Evolutionary conservation across 352 stramenopile genomes (phyloP).

Genomic region (Phytopythium oedochilum): DNA sequence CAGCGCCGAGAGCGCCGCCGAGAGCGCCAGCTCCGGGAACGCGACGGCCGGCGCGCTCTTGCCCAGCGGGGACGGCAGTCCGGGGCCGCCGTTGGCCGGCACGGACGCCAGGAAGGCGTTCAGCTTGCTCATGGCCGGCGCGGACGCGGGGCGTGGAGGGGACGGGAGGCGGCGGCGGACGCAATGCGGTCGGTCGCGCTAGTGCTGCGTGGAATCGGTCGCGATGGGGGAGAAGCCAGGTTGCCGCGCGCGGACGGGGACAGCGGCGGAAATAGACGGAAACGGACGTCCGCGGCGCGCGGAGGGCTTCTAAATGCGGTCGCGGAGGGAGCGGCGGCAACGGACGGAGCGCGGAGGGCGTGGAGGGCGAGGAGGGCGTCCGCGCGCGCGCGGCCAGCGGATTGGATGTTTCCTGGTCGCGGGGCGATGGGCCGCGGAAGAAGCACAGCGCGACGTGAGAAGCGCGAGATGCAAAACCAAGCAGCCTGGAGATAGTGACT

Average conservation of each 20-base stretch:
- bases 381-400: too few relatives aligned
- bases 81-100: constrained; percentile 37
- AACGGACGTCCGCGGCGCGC: neutral
- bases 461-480: neutral
- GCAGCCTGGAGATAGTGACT: neutral
- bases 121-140: constrained; percentile 38
- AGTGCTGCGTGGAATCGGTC: too few relatives aligned
- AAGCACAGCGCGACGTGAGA: neutral
- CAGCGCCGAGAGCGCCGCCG: constrained; percentile 6
- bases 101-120: constrained; percentile 74
- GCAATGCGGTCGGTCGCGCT: too few relatives aligned
- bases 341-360: too few relatives aligned
- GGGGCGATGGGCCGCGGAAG: neutral
- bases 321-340: too few relatives aligned
- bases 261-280: constrained; percentile 4
- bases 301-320: neutral
- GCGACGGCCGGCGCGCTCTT: constrained; percentile 18
- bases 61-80: constrained; percentile 26
- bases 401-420: neutral
- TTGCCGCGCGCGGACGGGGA: constrained; percentile 3
- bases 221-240: constrained; percentile 3
- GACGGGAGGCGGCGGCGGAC: too few relatives aligned
- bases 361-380: too few relatives aligned
- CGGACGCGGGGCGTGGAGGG: neutral
- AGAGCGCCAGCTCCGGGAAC: constrained; percentile 29